These are phyloP conservation scores for Cutaneotrichosporon spelunceum DNA, from an alignment of 1,284 basidiomycete genomes.

Conservation along the genomic window DNA sequence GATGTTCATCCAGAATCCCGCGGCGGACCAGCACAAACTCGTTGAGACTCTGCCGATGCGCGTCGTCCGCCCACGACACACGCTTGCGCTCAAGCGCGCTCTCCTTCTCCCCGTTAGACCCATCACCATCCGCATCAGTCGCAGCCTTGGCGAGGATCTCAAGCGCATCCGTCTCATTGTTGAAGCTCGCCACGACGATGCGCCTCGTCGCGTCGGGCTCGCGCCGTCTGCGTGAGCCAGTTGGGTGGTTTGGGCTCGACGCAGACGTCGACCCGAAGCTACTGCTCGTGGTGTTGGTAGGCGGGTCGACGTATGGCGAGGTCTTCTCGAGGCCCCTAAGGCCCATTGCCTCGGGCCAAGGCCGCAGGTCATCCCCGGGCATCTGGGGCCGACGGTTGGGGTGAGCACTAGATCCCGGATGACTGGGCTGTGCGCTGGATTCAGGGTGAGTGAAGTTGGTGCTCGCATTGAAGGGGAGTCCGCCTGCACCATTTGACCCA, in stretches of 20 bases:
- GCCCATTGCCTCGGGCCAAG: background rate
- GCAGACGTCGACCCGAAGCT: slow-evolving; percentile 28
- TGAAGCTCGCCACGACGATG: slow-evolving; percentile 50
- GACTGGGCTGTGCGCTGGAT: too few species aligned
- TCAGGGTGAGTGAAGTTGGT: background rate
- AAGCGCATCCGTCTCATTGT: slow-evolving; percentile 52
- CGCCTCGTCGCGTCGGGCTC: slow-evolving; percentile 36
- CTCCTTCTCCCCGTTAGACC: slow-evolving; percentile 18
- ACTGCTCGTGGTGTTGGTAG: slow-evolving; percentile 22
- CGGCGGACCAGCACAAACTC: slow-evolving; percentile 46
- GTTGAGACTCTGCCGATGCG: slow-evolving; percentile 23
- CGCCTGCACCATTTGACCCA: background rate
- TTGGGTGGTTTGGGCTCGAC: slow-evolving; percentile 23
- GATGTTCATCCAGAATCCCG: slow-evolving; percentile 38
- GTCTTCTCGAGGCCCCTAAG: background rate
- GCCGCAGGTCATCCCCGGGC: slow-evolving; percentile 12
- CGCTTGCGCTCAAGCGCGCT: slow-evolving; percentile 25
- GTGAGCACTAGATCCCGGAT: too few species aligned
- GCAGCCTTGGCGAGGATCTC: slow-evolving; percentile 51
- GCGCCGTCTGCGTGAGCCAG: slow-evolving; percentile 11
- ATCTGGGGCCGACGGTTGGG: slow-evolving; percentile 16
- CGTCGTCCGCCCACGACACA: slow-evolving; percentile 27
- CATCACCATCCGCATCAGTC: slow-evolving; percentile 30
- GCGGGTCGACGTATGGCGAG: slow-evolving; percentile 24
- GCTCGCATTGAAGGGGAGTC: background rate